Conservation (phyloP, 78 protist species). For the Dictyostelium purpureum region DNA sequence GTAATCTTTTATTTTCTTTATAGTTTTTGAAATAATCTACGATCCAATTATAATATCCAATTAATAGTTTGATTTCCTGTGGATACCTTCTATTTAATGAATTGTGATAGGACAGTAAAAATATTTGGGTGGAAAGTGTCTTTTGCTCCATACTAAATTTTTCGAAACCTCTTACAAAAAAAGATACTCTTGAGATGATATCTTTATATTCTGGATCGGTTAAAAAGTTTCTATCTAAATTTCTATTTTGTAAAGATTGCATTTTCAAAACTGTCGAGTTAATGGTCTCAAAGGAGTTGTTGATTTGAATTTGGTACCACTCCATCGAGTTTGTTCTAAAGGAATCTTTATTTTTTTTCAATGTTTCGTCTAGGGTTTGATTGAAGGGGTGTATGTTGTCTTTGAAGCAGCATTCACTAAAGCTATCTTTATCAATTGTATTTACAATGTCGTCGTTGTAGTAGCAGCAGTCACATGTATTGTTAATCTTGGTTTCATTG, state of each 20-base stretch:
- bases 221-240: neutral
- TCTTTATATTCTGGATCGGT: neutral
- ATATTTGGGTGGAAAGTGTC: neutral
- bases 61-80: neutral
- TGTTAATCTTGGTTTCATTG: slow-evolving; percentile 2
- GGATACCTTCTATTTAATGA: neutral
- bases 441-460: neutral
- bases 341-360: neutral
- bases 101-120: neutral
- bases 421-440: no score
- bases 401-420: neutral
- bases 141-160: slow-evolving; percentile 30
- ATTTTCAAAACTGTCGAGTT: neutral
- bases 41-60: neutral
- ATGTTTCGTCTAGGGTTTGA: neutral
- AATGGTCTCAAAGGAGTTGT: slow-evolving; percentile 10
- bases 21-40: neutral
- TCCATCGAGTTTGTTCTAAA: slow-evolving; percentile 6
- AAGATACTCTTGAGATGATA: neutral
- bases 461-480: neutral
- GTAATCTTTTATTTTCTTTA: neutral
- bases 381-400: neutral
- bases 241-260: neutral
- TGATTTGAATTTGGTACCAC: slow-evolving; percentile 7
- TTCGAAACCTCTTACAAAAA: slow-evolving; percentile 17